These are phyloP conservation scores for Fraxinus baroniana DNA, from an alignment of 305 asterid genomes.

Conservation along the genomic window DNA sequence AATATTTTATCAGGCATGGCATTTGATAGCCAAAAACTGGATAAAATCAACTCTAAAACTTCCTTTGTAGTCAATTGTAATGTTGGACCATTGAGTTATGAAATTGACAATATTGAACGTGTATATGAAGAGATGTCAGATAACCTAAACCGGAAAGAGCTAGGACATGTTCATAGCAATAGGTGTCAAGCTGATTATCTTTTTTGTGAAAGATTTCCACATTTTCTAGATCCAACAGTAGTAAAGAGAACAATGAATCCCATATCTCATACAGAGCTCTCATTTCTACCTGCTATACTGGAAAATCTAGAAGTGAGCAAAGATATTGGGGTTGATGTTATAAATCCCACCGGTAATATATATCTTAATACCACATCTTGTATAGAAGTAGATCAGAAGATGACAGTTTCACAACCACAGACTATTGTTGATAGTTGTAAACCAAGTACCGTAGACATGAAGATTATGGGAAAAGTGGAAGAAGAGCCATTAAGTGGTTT, in stretches of 20 bases:
- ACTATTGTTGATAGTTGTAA: constrained; percentile 27
- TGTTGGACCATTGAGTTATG: constrained; percentile 25
- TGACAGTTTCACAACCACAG: constrained; percentile 27
- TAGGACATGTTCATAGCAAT: constrained; percentile 24
- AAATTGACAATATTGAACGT: constrained; percentile 21
- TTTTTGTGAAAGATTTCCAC: constrained; percentile 23
- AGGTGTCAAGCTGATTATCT: constrained; percentile 21
- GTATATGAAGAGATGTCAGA: constrained; percentile 20
- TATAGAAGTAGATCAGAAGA: constrained; percentile 36
- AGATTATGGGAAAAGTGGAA: constrained; percentile 16
- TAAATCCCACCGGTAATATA: constrained; percentile 19
- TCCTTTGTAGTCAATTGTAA: constrained; percentile 22
- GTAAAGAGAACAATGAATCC: constrained; percentile 25
- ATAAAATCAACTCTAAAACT: constrained; percentile 25
- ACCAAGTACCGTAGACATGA: constrained; percentile 29
- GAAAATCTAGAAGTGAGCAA: constrained; percentile 29
- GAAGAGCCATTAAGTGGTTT: constrained; percentile 28
- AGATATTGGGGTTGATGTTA: constrained; percentile 26
- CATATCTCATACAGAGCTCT: constrained; percentile 27
- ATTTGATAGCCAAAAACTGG: constrained; percentile 24
- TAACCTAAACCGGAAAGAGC: constrained; percentile 16
- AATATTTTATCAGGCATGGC: constrained; percentile 28
- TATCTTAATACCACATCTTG: constrained; percentile 25
- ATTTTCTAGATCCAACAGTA: constrained; percentile 12
- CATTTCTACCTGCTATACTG: constrained; percentile 21